A percentile compares a stretch with the other conserved stretches of the same genome.
Conservation (phyloP, 1,139 yeast genomes). For the Scheffersomyces quercinus region DNA sequence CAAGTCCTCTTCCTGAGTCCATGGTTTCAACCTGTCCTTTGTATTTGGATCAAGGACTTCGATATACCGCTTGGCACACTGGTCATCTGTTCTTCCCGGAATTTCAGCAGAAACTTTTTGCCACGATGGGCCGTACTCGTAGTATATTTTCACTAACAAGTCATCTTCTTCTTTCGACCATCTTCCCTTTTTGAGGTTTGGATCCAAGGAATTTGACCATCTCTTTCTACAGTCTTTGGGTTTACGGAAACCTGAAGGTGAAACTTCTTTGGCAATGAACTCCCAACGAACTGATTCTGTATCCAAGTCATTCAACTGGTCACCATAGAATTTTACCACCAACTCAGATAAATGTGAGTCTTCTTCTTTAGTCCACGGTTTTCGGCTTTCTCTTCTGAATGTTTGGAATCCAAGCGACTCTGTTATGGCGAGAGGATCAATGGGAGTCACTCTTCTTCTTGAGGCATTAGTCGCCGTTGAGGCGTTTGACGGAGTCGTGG, state of each 20-base stretch:
- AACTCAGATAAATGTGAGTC: conserved; percentile 47
- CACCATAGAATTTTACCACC: conserved; percentile 31
- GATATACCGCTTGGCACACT: conserved; percentile 87
- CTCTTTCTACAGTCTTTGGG: conserved; percentile 72
- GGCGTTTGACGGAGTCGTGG: not conserved
- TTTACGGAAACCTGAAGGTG: conserved; percentile 45
- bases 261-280: conserved; percentile 46
- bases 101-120: conserved; percentile 75
- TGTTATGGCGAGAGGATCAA: conserved; percentile 69
- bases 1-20: conserved; percentile 80
- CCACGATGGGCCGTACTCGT: conserved; percentile 80
- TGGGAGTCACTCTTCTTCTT: conserved; percentile 26
- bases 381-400: conserved; percentile 59
- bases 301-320: conserved; percentile 24
- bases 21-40: conserved; percentile 72
- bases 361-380: conserved; percentile 70
- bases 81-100: conserved; percentile 89
- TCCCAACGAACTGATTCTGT: conserved; percentile 66
- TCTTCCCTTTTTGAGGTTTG: conserved; percentile 75
- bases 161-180: conserved; percentile 90
- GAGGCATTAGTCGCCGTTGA: not conserved
- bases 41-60: conserved; percentile 87
- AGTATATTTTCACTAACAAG: conserved; percentile 60
- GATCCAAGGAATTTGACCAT: conserved; percentile 82
- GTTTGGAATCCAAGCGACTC: conserved; percentile 78